Base-by-base conservation (phyloP, 441 rosid genomes). In the Isatis lusitanica region DNA sequence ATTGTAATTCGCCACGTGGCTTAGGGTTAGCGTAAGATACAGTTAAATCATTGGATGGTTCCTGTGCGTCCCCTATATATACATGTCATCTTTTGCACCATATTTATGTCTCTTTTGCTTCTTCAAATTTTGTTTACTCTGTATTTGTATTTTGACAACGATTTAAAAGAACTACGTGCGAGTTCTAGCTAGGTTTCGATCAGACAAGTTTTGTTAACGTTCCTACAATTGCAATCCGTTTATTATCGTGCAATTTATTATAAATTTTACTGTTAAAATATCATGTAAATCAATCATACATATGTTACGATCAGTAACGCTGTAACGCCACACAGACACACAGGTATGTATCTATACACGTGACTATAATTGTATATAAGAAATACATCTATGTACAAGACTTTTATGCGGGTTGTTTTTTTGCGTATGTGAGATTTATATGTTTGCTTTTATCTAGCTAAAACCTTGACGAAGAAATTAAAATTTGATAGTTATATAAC, bases 1-100 rank as follows among this genome's bases (percentile, higher is more conserved):
- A 71, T 59, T 8, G 73, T 28, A 42, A 66, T 42, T 66, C 71
- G 68, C 74, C 93, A 80, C 91, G 87, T 88, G 94, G 82, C 85
- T 42, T 74, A 82, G 73, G 84, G 84, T 76, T 74, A 56, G 74
- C 77, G 63, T 71, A 76, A 48, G 56, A 70, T 10, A 76, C 75
- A 70, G 75, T 64, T 47, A 56, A 63, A 70, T 56, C 31, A 70
- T 56, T 70, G 79, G 79, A 57, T 64, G 75, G 56, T 69, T 61
- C 63, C 53, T 44, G 61, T 63, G 56, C 66, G 46, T 75, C 58
- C 51, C 68, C 47, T 71, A 31, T 58, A 12, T 50, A 4, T 58
- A 12, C 21, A 4, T 52, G 46, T 59, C 47, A 74, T 74, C 68
- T 60, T 74, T 74, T 52, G 43, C 70, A 56, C 52, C 52, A 63